Evolutionary conservation across 345 rosid genomes (phyloP).

Genomic region (Lepidium didymum): DNA sequence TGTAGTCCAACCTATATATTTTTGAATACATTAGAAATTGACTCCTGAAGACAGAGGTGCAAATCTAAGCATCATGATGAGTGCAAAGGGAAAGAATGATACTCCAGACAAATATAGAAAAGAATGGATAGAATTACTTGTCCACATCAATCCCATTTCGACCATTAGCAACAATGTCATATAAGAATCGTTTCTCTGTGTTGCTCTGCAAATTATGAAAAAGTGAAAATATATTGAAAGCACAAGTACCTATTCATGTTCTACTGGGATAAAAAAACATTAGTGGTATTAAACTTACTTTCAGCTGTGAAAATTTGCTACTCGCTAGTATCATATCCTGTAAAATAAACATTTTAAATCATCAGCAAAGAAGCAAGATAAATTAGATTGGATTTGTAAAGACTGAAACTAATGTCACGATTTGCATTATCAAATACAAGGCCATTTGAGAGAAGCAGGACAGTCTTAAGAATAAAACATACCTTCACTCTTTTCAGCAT

Average conservation of each 20-base stretch:
- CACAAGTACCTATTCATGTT: slow-evolving; percentile 4
- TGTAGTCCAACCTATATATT: slow-evolving; percentile 76
- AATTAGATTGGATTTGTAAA: not conserved
- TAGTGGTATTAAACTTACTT: slow-evolving; percentile 34
- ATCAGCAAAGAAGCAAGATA: slow-evolving; percentile 17
- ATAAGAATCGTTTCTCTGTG: slow-evolving; percentile 66
- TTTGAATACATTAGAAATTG: not conserved
- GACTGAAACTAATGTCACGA: not conserved
- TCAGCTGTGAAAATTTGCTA: slow-evolving; percentile 44
- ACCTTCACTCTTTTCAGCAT: slow-evolving; percentile 84
- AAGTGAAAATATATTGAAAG: slow-evolving; percentile 5
- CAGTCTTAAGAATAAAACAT: slow-evolving; percentile 11
- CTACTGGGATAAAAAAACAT: not conserved
- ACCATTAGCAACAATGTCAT: slow-evolving; percentile 98
- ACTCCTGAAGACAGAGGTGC: not conserved
- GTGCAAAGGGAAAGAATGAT: not conserved
- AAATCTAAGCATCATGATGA: not conserved
- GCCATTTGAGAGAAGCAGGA: slow-evolving; percentile 5
- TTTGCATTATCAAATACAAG: not conserved
- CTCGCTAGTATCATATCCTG: slow-evolving; percentile 95
- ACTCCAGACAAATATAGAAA: slow-evolving; percentile 11
- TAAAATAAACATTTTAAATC: not conserved
- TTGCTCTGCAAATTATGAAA: slow-evolving; percentile 34
- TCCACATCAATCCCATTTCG: slow-evolving; percentile 96
- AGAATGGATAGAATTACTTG: slow-evolving; percentile 40